Evolutionary conservation across 2,329 filamentous ascomycete genomes (phyloP).

Genomic region (Epichloe festucae): DNA sequence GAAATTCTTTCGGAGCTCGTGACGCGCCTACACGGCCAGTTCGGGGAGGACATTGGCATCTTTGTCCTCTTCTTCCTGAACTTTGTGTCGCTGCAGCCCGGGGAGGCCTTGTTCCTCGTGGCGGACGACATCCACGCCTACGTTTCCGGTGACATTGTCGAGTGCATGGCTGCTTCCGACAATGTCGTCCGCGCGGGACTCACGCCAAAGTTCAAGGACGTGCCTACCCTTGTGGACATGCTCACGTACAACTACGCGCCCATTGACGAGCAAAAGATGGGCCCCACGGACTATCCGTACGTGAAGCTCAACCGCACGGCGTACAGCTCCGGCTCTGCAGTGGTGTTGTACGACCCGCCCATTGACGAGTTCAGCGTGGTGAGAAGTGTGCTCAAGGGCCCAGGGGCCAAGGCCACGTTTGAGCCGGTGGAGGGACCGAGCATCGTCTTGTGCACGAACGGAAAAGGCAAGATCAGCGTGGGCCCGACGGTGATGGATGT

Average conservation of each 20-base stretch:
- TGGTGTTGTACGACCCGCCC: slow-evolving; percentile 78
- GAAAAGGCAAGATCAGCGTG: slow-evolving; percentile 71
- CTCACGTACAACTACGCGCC: slow-evolving; percentile 92
- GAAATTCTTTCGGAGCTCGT: slow-evolving; percentile 66
- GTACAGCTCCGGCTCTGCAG: slow-evolving; percentile 64
- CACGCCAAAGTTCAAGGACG: slow-evolving; percentile 97
- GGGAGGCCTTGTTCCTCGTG: slow-evolving; percentile 90
- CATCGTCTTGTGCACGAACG: slow-evolving; percentile 81
- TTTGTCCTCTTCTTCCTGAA: slow-evolving; percentile 98
- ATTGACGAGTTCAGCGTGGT: slow-evolving; percentile 95
- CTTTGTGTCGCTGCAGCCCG: slow-evolving; percentile 74
- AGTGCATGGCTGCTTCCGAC: slow-evolving; percentile 98
- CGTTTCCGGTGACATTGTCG: slow-evolving; percentile 84
- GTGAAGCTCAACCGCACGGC: slow-evolving; percentile 67
- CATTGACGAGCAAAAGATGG: slow-evolving; percentile 88
- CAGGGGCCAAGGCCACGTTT: slow-evolving; percentile 73
- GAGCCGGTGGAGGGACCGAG: slow-evolving; percentile 79
- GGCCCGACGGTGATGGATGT: slow-evolving; percentile 68
- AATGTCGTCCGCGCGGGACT: slow-evolving; percentile 96
- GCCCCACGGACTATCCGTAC: slow-evolving; percentile 71
- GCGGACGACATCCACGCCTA: slow-evolving; percentile 98
- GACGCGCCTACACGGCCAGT: slow-evolving; percentile 64
- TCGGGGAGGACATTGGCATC: slow-evolving; percentile 84
- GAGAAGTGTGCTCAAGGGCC: slow-evolving; percentile 57
- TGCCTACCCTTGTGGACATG: slow-evolving; percentile 76